Percentiles rank a stretch among this genome's conserved stretches.
phyloP scores from a whole-genome alignment of 768 basidiomycete genomes.

The Sarcomyxa edulis region DNA sequence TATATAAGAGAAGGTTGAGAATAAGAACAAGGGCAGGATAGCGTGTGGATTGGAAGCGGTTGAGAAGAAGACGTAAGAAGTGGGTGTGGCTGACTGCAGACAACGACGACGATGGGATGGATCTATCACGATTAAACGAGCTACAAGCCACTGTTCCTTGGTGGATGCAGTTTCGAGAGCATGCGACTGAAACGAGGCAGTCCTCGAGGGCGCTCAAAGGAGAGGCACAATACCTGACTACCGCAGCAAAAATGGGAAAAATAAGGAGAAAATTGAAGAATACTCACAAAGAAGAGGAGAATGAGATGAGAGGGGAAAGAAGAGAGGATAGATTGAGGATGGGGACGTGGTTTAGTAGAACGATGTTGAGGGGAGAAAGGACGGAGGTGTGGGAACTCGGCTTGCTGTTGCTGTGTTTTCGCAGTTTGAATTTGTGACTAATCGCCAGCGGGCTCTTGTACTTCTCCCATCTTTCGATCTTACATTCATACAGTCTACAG shows the following conservation, averaged over 20 bases:
- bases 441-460: no score
- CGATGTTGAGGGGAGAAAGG: conserved; percentile 6
- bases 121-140: not conserved
- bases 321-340: conserved; percentile 5
- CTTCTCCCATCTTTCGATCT: no score
- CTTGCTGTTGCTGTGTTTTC: no score
- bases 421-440: no score
- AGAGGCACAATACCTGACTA: not conserved
- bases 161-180: conserved; percentile 1
- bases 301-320: not conserved
- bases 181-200: not conserved
- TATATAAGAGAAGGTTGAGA: conserved; percentile 6
- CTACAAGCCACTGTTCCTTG: not conserved
- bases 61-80: conserved; percentile 29
- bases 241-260: not conserved
- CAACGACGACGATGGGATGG: conserved; percentile 1
- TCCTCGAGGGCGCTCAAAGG: not conserved
- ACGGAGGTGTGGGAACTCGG: no score
- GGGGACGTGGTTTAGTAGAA: conserved; percentile 2
- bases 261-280: not conserved
- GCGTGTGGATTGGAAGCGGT: conserved; percentile 38
- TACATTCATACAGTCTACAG: no score
- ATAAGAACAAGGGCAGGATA: conserved; percentile 27
- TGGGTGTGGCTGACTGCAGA: conserved; percentile 23
- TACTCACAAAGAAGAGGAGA: not conserved